Percentiles rank a stretch among this genome's conserved stretches.
Evolutionary conservation across 306 rosid species (phyloP).

Genomic region (Castanospermum australe): DNA sequence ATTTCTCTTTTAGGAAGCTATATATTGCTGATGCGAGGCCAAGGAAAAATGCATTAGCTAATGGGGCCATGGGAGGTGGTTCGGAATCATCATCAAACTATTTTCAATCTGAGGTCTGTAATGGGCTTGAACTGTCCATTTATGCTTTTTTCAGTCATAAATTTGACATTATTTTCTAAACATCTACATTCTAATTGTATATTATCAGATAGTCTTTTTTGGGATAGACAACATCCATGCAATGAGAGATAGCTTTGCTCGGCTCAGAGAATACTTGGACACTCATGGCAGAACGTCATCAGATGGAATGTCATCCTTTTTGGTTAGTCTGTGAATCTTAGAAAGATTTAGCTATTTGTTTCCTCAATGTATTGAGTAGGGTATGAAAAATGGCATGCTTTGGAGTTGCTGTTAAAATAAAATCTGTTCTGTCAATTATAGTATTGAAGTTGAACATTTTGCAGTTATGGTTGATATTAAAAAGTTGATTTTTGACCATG

Average conservation of each 20-base stretch:
- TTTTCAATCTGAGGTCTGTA: slow-evolving; percentile 83
- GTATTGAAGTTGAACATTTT: background rate
- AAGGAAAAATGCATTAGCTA: slow-evolving; percentile 93
- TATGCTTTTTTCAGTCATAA: slow-evolving; percentile 17
- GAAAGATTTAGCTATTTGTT: slow-evolving; percentile 7
- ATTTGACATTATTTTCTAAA: slow-evolving; percentile 16
- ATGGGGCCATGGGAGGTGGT: slow-evolving; percentile 99
- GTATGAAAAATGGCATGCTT: slow-evolving; percentile 14
- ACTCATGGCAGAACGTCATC: slow-evolving; percentile 88
- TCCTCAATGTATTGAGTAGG: slow-evolving; percentile 16
- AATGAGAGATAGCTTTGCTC: slow-evolving; percentile 93
- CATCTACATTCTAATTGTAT: slow-evolving; percentile 6
- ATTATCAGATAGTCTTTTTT: slow-evolving; percentile 73
- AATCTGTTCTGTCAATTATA: background rate
- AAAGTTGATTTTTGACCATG: slow-evolving; percentile 11
- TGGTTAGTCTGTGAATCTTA: slow-evolving; percentile 64
- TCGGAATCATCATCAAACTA: slow-evolving; percentile 96
- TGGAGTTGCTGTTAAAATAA: slow-evolving; percentile 2
- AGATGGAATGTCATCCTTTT: slow-evolving; percentile 94
- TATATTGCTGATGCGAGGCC: slow-evolving; percentile 98
- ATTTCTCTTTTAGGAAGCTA: slow-evolving; percentile 62
- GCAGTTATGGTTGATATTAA: slow-evolving; percentile 1
- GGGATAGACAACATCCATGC: slow-evolving; percentile 99
- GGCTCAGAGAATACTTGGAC: slow-evolving; percentile 90
- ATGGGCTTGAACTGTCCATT: slow-evolving; percentile 28